Conservation (phyloP, 2,329 filamentous ascomycete species). For the Scorias spongiosa region DNA sequence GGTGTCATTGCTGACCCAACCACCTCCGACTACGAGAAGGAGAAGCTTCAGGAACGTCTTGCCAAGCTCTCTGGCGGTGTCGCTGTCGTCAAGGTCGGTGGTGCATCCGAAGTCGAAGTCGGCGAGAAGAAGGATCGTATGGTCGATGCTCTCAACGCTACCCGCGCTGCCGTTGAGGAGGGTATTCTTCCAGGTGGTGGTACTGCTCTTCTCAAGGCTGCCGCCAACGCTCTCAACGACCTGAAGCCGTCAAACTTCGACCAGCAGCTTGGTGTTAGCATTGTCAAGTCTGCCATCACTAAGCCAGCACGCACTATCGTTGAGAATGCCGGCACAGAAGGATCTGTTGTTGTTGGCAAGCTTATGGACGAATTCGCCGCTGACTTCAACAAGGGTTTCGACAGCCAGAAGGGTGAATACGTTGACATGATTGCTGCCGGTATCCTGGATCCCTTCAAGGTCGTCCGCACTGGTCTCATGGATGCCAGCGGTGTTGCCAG, state of each 20-base stretch:
- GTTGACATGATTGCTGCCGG: constrained; percentile 95
- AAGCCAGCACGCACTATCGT: constrained; percentile 88
- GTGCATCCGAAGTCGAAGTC: constrained; percentile 94
- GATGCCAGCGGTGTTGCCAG: constrained; percentile 95
- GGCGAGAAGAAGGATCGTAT: constrained; percentile 99
- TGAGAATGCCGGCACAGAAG: constrained; percentile 93
- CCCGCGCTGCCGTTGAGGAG: constrained; percentile 94
- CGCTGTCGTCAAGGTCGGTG: constrained; percentile 97
- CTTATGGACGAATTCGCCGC: constrained; percentile 79
- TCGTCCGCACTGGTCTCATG: constrained; percentile 87
- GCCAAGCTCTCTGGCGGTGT: constrained; percentile 98
- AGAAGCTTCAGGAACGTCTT: constrained; percentile 99
- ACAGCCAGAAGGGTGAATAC: constrained; percentile 93
- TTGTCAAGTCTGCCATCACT: constrained; percentile 96
- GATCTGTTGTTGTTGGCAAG: constrained; percentile 93
- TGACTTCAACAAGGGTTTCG: constrained; percentile 98
- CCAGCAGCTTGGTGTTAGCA: constrained; percentile 94
- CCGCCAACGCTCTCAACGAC: constrained; percentile 67
- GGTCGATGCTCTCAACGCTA: constrained; percentile 94
- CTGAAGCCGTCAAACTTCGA: constrained; percentile 93
- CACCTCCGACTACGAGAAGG: constrained; percentile 98
- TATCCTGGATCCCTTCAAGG: constrained; percentile 99
- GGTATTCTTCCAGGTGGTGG: constrained; percentile 97
- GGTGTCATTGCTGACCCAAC: constrained; percentile 86
- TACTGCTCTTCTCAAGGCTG: constrained; percentile 94